A percentile compares a stretch with the other conserved stretches of the same genome.
Conservation (phyloP, 768 basidiomycete species). For the Lyophyllum decastes region DNA sequence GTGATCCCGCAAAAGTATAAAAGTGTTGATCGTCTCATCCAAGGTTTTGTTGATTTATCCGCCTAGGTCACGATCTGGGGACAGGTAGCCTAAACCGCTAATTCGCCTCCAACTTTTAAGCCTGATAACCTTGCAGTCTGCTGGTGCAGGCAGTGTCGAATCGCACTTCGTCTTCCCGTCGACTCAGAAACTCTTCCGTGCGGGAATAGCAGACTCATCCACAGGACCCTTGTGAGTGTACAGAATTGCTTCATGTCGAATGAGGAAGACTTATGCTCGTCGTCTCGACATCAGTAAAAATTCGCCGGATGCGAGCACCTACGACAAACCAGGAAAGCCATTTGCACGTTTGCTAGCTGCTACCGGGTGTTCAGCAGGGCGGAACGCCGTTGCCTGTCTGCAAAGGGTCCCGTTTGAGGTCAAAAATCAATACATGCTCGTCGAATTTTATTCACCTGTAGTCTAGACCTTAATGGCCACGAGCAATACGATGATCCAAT, state of each 20-base stretch:
- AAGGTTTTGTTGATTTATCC: background rate
- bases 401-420: constrained; percentile 47
- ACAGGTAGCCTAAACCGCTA: constrained; percentile 3
- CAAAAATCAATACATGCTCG: background rate
- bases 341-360: constrained; percentile 45
- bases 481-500: constrained; percentile 44
- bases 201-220: constrained; percentile 53
- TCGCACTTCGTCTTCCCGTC: constrained; percentile 48
- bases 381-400: constrained; percentile 43
- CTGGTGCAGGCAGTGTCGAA: constrained; percentile 52
- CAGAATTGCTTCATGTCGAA: background rate
- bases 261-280: background rate
- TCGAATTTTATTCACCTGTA: background rate
- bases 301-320: constrained; percentile 43
- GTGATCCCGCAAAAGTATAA: constrained; percentile 54
- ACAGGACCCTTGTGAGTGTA: constrained; percentile 52
- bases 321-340: constrained; percentile 52
- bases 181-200: constrained; percentile 42
- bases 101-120: background rate
- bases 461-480: constrained; percentile 50
- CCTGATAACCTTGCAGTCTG: constrained; percentile 35
- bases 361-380: constrained; percentile 46
- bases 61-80: constrained; percentile 57
- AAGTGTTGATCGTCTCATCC: background rate
- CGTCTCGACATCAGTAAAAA: constrained; percentile 43